Evolutionary conservation across 768 basidiomycete genomes (phyloP).

Genomic region (Suillus occidentalis): DNA sequence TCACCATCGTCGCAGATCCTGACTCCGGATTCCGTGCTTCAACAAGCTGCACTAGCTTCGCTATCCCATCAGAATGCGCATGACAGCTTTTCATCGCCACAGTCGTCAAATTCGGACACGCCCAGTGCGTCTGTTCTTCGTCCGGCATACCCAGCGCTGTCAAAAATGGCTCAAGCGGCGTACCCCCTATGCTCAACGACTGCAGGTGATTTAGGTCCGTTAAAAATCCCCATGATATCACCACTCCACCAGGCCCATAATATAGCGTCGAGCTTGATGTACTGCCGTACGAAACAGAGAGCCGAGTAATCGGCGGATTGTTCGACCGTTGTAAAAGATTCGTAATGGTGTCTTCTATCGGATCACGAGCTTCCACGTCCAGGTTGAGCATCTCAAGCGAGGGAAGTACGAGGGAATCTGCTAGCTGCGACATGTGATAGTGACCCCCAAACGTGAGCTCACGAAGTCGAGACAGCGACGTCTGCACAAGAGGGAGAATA

Average conservation of each 20-base stretch:
- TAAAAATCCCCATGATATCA: conserved; percentile 70
- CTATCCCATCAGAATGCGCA: conserved; percentile 61
- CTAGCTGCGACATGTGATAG: conserved; percentile 57
- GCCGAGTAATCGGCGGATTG: conserved; percentile 53
- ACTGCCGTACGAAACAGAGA: conserved; percentile 62
- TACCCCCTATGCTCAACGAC: conserved; percentile 62
- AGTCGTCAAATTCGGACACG: conserved; percentile 60
- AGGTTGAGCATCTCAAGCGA: conserved; percentile 56
- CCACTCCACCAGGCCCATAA: conserved; percentile 56
- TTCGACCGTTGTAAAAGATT: conserved; percentile 60
- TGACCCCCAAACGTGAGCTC: conserved; percentile 66
- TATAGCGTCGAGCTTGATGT: conserved; percentile 45
- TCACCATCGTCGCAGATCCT: conserved; percentile 34
- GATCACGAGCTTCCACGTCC: conserved; percentile 74
- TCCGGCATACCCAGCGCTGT: conserved; percentile 57
- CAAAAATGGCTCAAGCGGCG: conserved; percentile 64
- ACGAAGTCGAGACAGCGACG: conserved; percentile 54
- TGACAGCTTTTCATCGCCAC: conserved; percentile 67
- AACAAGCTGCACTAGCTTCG: conserved; percentile 69
- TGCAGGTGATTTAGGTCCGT: conserved; percentile 56
- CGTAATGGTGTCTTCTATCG: conserved; percentile 70
- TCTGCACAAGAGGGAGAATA: conserved; percentile 58
- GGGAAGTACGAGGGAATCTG: conserved; percentile 63
- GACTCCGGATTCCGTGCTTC: conserved; percentile 67
- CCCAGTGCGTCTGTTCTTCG: conserved; percentile 58